Evolutionary conservation across 768 basidiomycete genomes (phyloP), one percentile per base, ranked within the genome.

Genomic region (Suillus paluster): DNA sequence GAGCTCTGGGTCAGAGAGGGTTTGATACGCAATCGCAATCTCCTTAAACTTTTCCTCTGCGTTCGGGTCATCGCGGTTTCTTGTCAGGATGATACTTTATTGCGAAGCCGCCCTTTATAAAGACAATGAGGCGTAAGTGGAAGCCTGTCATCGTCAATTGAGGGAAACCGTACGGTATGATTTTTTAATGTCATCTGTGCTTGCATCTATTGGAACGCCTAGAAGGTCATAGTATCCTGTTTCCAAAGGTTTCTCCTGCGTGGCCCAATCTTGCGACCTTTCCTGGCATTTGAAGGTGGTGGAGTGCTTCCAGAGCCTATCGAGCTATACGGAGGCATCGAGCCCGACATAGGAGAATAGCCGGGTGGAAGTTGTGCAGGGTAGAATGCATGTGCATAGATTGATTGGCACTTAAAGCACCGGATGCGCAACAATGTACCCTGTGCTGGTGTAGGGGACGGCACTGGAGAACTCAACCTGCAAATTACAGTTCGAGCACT

Each of bases 31-130:
- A 55, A 95, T 91, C 0, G 94, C 92, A 64, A 97, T 94, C 65
- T 90, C 84, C 70, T 94, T 94, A 81, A 95, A 95, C n/a, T 86
- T 84, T 63, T 93, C 93, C 68, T 92, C 93, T 0, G 95, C 93
- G 27, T 81, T 75, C 0, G 92, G 94, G 74, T 95, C 94, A 69
- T 91, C 87, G 1, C 86, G 92, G 71, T 96, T n/a, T 95, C 81
- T 95, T 95, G 83, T 95, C 94, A 0, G 94, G 94, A 73, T 95
- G 94, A 68, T 90, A 87, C 74, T 94, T 94, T 76, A 97, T 95
- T 2, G 94, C 94, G n/a, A 56, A 94, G 81, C 7, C 90, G 85
- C 48, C 91, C 90, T 92, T 59, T 27, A 57, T 9, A 36, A 48
- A 48, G 50, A 36, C 14, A 36, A 36, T 64, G 45, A 63, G n/a